Evolutionary conservation across 1,284 basidiomycete species (phyloP), one percentile per base, ranked within the genome.

Genomic region (Lentinula novae-zelandiae): DNA sequence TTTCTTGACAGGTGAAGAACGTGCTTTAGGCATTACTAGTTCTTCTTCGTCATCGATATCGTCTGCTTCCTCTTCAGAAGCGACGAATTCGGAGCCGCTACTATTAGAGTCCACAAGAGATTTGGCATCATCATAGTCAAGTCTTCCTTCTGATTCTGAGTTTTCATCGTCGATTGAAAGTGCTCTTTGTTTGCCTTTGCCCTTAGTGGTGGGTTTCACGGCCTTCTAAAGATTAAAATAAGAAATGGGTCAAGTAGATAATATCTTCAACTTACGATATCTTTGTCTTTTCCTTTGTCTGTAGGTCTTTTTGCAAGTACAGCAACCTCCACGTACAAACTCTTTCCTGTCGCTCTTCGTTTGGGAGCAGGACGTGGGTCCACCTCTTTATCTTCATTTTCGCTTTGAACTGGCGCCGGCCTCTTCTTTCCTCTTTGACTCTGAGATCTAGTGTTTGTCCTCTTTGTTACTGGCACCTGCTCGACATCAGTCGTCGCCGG

Each of bases 61-160:
- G 22, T 67, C 68, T 38, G 68, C 65, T 55, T 66, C 63, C 31
- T 72, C 70, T 36, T 78, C 74, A 49, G 76, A 78, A 9, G 63
- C 71, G 31, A 82, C 74, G 61, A 84, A 87, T 58, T 87, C 85
- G 46, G 86, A 87, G 17, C 78, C 85, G 67, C 82, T 83, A 58
- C 75, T 79, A 49, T 42, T 80, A 9, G 80, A 83, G 58, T 86
- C 85, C 15, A 79, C 75, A 44, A 76, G 66, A 55, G 71, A 61
- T 3, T 63, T 62, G 15, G 67, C 64, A 22, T 78, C 75, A 36
- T 76, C 74, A 60, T 75, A 76, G 46, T 79, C 78, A 13, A 76
- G 66, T 51, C 75, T 77, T 57, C 71, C 69, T 13, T 78, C 77
- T 49, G 73, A 76, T 44, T 74, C 65, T 39, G 59, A 64, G 42